Base-by-base conservation (phyloP, 139 green algal species). In the Micractinium sp. region DNA sequence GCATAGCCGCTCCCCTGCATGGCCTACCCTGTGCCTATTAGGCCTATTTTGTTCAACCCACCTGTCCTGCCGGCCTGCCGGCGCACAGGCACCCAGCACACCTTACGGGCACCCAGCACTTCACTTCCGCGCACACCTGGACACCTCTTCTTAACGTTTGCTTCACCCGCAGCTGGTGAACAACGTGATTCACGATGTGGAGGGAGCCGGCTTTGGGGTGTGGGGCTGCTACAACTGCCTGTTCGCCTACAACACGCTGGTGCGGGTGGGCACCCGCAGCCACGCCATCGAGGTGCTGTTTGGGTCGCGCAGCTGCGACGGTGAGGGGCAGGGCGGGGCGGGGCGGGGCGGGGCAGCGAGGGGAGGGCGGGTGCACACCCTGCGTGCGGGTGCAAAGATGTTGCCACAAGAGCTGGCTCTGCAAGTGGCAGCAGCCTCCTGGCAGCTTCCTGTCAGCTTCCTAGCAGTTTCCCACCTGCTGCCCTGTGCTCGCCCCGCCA, bases 161-260 rank as follows among this genome's bases (percentile, higher is more conserved):
- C 66, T 73, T 73, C 35, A 19, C 73, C 1, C 73, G 35, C 82
- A 87, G 82, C 20, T 87, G 38, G 66, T 79, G 27, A 87, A 87
- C 82, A 87, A 87, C 38, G 19, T 87, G 0, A 78, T 87, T 0
- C 36, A 29, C 0, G 36, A 87, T 38, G 79, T 87, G 31, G 38
- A 60, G 1, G 82, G 82, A 15, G 82, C 82, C 27, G 82, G 82
- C 36, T 87, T 87, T 41, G 82, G 82, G 2, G 25, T 63, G 13
- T 87, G 82, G 82, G 82, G 82, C 38, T 87, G 82, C 82, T 87
- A 87, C 82, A 41, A 87, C 38, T 87, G 82, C 82, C 63, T 87
- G 63, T 87, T 63, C n/a, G 82, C 82, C 25, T n/a, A 87, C 66
- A 87, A 87, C 82, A 87, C 82, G 14, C 66, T 87, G 66, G 25